Evolutionary conservation across 2,329 filamentous ascomycete genomes (phyloP).

Genomic region (Moelleriella libera): DNA sequence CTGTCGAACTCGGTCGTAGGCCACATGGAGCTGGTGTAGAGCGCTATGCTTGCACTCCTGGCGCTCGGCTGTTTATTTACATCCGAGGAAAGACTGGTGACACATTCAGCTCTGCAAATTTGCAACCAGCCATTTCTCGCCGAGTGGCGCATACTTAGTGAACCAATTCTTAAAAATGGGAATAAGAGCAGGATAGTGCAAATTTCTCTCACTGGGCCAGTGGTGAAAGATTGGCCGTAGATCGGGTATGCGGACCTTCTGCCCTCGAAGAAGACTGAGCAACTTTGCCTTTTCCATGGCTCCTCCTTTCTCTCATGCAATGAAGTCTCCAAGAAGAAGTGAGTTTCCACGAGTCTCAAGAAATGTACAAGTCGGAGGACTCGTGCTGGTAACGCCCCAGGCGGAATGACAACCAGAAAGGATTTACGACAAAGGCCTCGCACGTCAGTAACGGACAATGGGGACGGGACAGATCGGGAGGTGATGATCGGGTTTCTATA

Average conservation of each 20-base stretch:
- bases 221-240: not conserved
- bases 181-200: not conserved
- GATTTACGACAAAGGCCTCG: too few species aligned
- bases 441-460: too few species aligned
- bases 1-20: not conserved
- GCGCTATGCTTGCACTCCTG: not conserved
- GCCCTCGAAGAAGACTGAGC: not conserved
- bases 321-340: too few species aligned
- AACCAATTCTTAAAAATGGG: not conserved
- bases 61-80: not conserved
- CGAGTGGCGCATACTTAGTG: not conserved
- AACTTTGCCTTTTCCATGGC: not conserved
- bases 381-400: too few species aligned
- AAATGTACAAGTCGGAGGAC: too few species aligned
- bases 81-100: not conserved
- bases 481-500: too few species aligned
- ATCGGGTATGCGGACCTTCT: not conserved
- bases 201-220: not conserved
- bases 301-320: too few species aligned
- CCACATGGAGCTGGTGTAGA: not conserved
- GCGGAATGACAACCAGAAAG: too few species aligned
- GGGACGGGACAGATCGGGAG: too few species aligned
- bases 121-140: not conserved
- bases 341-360: too few species aligned
- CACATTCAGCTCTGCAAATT: not conserved